Evolutionary conservation across 2,329 filamentous ascomycete species (phyloP), one percentile per base, ranked within the genome.

Genomic region (Pestalotiopsis sp.): DNA sequence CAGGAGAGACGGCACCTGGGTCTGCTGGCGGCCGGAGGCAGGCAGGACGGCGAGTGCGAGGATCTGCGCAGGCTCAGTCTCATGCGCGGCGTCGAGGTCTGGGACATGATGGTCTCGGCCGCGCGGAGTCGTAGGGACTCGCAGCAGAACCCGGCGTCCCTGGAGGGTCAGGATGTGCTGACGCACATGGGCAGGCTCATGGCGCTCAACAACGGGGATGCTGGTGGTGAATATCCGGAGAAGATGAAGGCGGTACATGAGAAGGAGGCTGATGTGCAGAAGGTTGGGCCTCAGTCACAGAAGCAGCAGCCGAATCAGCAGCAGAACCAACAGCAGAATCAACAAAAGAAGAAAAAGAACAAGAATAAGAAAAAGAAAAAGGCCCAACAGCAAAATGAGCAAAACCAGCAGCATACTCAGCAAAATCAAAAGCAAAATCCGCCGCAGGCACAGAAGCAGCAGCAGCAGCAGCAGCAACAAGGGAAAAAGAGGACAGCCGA

Each of bases 61-160:
- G 60, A 74, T 11, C 70, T 82, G 27, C 66, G 70, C 9, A 64
- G 65, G 17, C 68, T 76, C 9, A 77, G 78, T 60, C 70, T 82
- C 1, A 67, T 76, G 57, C 76, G 76, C 11, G 78, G 78, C 0
- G 65, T 73, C 11, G 80, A 81, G 60, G 75, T 80, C 58, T 80
- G 77, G 75, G 71, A 78, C 14, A 75, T 80, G 71, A 72, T 78
- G 56, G 67, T 81, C 23, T 72, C 70, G 17, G 78, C 78, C 61
- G 80, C 80, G 2, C 65, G 49, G 20, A 58, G 76, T 2, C 68
- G 81, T 72, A 74, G 66, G 61, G 69, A 76, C 12, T 71, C 72
- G 59, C 70, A 70, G 5, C 67, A 69, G 11, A 70, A 67, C 39
- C 39, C 66, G 2, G 27, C 74, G 13, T 71, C 75, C 1, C 67